Evolutionary conservation across 257 asterid species (phyloP).

Genomic region (Rehmannia glutinosa): DNA sequence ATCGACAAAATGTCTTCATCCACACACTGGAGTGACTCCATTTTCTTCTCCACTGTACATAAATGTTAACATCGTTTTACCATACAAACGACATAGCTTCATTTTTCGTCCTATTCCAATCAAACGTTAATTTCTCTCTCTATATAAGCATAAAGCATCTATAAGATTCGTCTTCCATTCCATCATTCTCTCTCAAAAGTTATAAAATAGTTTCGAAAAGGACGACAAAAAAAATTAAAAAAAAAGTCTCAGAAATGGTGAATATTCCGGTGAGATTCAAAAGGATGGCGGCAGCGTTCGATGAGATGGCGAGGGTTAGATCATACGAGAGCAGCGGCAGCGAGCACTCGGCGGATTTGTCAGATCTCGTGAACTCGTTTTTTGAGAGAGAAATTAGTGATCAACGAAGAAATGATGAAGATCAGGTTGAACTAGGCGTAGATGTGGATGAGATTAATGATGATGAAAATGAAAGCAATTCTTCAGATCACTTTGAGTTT

Average conservation of each 20-base stretch:
- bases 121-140: not conserved
- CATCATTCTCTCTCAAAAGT: slow-evolving; percentile 18
- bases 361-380: slow-evolving; percentile 64
- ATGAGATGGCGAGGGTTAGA: slow-evolving; percentile 45
- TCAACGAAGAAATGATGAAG: not conserved
- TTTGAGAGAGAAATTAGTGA: slow-evolving; percentile 44
- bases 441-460: slow-evolving; percentile 4
- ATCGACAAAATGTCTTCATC: slow-evolving; percentile 35
- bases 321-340: slow-evolving; percentile 77
- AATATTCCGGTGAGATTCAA: slow-evolving; percentile 47
- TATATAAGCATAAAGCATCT: slow-evolving; percentile 12
- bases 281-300: slow-evolving; percentile 58
- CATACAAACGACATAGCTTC: slow-evolving; percentile 25
- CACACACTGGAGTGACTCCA: slow-evolving; percentile 29
- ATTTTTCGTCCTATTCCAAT: not conserved
- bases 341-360: slow-evolving; percentile 67
- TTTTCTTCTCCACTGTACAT: not conserved
- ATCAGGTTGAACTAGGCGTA: not conserved
- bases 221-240: not conserved
- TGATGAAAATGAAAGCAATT: slow-evolving; percentile 10
- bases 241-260: slow-evolving; percentile 23
- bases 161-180: slow-evolving; percentile 6
- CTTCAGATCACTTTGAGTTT: slow-evolving; percentile 9
- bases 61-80: slow-evolving; percentile 25
- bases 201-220: not conserved